Conservation (phyloP, 2,329 filamentous ascomycete genomes). For the Pseudocercospora macadamiae region DNA sequence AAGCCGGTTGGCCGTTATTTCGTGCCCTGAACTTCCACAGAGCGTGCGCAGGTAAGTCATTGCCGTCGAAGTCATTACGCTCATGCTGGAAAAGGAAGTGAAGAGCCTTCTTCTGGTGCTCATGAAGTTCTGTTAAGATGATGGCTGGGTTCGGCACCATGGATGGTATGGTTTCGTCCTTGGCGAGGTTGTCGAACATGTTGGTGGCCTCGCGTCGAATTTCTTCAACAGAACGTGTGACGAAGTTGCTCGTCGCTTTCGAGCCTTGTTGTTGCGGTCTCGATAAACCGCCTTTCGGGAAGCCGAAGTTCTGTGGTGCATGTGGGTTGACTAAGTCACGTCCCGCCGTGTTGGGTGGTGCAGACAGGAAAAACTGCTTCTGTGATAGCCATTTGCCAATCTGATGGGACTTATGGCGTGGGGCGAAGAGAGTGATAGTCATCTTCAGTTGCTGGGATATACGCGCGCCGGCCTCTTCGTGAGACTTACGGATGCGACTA, state of each 20-base stretch:
- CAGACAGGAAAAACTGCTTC: conserved; percentile 67
- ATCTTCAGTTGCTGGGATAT: conserved; percentile 66
- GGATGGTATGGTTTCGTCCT: conserved; percentile 73
- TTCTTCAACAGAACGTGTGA: conserved; percentile 75
- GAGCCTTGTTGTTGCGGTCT: conserved; percentile 16
- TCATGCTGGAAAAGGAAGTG: conserved; percentile 85
- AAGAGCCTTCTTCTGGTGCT: conserved; percentile 88
- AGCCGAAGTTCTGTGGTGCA: conserved; percentile 45
- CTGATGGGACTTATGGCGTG: conserved; percentile 63
- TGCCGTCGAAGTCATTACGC: conserved; percentile 60
- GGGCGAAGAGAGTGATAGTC: conserved; percentile 79
- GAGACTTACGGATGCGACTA: conserved; percentile 62
- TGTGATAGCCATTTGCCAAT: conserved; percentile 71
- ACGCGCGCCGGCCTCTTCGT: conserved; percentile 66
- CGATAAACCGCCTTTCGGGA: background rate
- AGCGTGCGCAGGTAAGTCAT: conserved; percentile 60
- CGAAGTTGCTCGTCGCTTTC: conserved; percentile 37
- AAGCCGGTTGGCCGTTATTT: conserved; percentile 63
- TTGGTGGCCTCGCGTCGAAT: conserved; percentile 80
- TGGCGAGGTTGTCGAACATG: conserved; percentile 83
- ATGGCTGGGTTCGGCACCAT: conserved; percentile 67
- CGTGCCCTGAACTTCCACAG: conserved; percentile 72
- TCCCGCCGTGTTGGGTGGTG: conserved; percentile 68
- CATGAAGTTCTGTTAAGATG: conserved; percentile 68
- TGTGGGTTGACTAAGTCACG: conserved; percentile 80